Conservation (phyloP, 1,284 basidiomycete genomes). For the Ustilago nuda region DNA sequence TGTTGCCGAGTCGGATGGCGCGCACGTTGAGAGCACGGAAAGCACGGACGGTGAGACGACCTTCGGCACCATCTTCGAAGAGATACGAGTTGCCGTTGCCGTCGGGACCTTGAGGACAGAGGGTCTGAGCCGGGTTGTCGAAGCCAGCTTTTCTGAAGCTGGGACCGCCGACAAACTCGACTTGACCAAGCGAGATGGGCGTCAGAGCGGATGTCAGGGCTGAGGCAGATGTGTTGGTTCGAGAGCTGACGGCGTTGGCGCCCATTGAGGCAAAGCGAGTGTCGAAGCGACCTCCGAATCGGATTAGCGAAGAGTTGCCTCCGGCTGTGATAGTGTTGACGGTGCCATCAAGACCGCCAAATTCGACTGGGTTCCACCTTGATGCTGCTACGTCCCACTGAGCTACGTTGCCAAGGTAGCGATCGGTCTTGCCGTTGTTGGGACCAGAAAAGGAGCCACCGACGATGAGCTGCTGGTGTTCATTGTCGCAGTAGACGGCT, state of each 20-base stretch:
- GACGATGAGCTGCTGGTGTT: conserved; percentile 80
- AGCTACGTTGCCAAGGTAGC: conserved; percentile 77
- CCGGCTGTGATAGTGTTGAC: conserved; percentile 84
- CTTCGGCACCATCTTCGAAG: conserved; percentile 78
- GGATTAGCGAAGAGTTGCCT: conserved; percentile 78
- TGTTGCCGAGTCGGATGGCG: conserved; percentile 90
- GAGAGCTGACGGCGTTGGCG: conserved; percentile 39
- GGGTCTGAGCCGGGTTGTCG: conserved; percentile 78
- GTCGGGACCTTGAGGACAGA: conserved; percentile 85
- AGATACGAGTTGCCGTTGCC: conserved; percentile 86
- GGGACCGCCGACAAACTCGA: conserved; percentile 79
- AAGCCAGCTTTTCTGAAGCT: conserved; percentile 77
- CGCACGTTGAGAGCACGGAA: conserved; percentile 79
- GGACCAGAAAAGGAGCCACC: conserved; percentile 80
- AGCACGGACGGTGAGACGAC: conserved; percentile 79
- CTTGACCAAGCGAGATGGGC: conserved; percentile 70
- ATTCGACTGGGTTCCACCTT: conserved; percentile 82
- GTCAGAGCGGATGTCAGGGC: conserved; percentile 63
- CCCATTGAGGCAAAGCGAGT: conserved; percentile 73
- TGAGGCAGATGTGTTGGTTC: conserved; percentile 73
- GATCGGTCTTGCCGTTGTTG: conserved; percentile 56
- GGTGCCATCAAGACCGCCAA: conserved; percentile 83
- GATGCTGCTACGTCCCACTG: conserved; percentile 78
- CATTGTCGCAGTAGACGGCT: conserved; percentile 83
- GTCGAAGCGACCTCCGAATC: conserved; percentile 86